These are phyloP conservation scores for Globisporangium solare DNA, from an alignment of 352 stramenopile species.

Conservation along the genomic window DNA sequence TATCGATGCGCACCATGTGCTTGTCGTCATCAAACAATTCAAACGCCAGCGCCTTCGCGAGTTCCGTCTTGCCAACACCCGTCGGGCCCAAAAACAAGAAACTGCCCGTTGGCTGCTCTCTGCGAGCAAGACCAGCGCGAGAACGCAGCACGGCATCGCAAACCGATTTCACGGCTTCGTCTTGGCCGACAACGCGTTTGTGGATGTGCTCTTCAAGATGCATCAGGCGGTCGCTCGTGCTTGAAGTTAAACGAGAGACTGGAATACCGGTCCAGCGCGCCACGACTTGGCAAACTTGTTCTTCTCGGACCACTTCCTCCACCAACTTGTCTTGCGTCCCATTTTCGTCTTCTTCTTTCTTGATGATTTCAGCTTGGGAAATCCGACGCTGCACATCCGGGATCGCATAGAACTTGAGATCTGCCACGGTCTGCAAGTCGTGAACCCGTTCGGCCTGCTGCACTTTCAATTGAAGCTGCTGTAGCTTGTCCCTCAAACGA, in stretches of 20 bases:
- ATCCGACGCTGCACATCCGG: conserved; percentile 90
- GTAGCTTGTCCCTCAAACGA: conserved; percentile 91
- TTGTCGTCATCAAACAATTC: conserved; percentile 96
- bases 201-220: conserved; percentile 82
- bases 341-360: conserved; percentile 60
- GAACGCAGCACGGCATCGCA: conserved; percentile 90
- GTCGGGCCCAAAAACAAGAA: conserved; percentile 96
- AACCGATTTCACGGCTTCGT: conserved; percentile 90
- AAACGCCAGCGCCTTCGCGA: conserved; percentile 93
- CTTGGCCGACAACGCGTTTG: conserved; percentile 92
- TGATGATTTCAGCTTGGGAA: conserved; percentile 65
- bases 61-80: conserved; percentile 94
- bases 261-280: conserved; percentile 90
- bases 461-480: conserved; percentile 91
- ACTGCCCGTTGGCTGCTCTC: conserved; percentile 89
- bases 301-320: conserved; percentile 80
- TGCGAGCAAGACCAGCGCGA: conserved; percentile 85
- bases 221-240: conserved; percentile 76
- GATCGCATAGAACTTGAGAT: conserved; percentile 96
- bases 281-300: conserved; percentile 90
- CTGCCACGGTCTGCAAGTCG: conserved; percentile 93
- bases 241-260: conserved; percentile 74
- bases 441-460: conserved; percentile 91
- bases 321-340: conserved; percentile 64
- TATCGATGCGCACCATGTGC: conserved; percentile 95